phyloP scores from a whole-genome alignment of 352 stramenopile genomes.

The Phytophthora capsici region DNA sequence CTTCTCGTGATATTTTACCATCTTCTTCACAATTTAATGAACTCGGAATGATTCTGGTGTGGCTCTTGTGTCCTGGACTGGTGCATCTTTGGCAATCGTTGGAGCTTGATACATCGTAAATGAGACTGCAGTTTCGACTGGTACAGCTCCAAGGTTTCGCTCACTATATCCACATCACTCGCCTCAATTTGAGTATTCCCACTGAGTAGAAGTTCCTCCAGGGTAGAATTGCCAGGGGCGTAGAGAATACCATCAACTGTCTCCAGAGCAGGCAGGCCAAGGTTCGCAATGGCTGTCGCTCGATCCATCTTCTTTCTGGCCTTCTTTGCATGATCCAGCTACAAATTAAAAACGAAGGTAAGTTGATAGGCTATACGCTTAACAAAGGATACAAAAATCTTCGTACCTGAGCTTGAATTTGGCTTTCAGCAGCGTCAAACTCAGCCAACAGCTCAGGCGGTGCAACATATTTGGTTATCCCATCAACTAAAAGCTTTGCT shows the following conservation, averaged over 20 bases:
- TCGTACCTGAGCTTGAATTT: constrained; percentile 69
- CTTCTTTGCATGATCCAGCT: constrained; percentile 83
- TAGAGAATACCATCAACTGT: constrained; percentile 60
- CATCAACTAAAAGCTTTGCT: constrained; percentile 40
- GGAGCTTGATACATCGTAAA: constrained; percentile 67
- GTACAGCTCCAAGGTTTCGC: constrained; percentile 45
- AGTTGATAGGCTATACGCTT: too few species aligned
- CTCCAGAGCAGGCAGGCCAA: constrained; percentile 68
- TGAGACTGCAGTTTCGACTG: constrained; percentile 51
- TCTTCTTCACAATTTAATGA: constrained; percentile 40
- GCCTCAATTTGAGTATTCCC: constrained; percentile 58
- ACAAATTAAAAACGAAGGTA: background rate
- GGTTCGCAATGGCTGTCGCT: constrained; percentile 47
- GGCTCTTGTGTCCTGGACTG: constrained; percentile 8
- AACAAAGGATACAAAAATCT: too few species aligned
- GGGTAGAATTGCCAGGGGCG: constrained; percentile 56
- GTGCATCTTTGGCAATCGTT: constrained; percentile 50
- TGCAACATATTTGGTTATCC: constrained; percentile 62
- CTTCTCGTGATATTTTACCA: too few species aligned
- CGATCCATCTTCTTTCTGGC: constrained; percentile 84
- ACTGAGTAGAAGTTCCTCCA: constrained; percentile 73
- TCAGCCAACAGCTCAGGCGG: constrained; percentile 56
- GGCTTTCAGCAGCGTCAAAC: constrained; percentile 66
- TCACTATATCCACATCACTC: constrained; percentile 45
- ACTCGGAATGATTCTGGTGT: constrained; percentile 33